phyloP scores from a whole-genome alignment of 2,329 filamentous ascomycete species.

The Talaromyces rugulosus region DNA sequence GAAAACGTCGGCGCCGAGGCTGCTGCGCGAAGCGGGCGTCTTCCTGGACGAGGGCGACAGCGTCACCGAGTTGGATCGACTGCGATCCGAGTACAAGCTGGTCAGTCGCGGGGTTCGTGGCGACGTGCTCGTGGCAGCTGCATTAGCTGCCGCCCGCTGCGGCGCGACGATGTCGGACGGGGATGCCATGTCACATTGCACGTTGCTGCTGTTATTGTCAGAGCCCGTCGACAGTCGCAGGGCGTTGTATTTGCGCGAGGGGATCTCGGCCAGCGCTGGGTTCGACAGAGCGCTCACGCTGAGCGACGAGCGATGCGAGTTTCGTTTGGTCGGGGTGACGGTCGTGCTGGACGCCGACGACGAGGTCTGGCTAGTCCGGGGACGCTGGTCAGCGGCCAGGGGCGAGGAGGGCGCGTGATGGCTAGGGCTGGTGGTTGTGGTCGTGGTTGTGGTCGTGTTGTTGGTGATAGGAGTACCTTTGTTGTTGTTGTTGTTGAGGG shows the following conservation, averaged over 20 bases:
- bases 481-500: conserved; percentile 13
- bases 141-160: conserved; percentile 17
- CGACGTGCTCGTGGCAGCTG: conserved; percentile 12
- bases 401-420: not conserved
- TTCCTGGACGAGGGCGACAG: conserved; percentile 42
- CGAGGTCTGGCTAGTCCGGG: conserved; percentile 9
- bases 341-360: conserved; percentile 10
- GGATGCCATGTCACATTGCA: conserved; percentile 18
- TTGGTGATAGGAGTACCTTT: not conserved
- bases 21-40: conserved; percentile 46
- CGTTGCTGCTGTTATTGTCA: not conserved
- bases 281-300: conserved; percentile 22
- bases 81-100: conserved; percentile 40
- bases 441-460: not conserved
- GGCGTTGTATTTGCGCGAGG: conserved; percentile 22
- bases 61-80: conserved; percentile 35
- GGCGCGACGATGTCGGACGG: conserved; percentile 19
- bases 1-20: conserved; percentile 46
- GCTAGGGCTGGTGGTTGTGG: not conserved
- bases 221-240: conserved; percentile 13
- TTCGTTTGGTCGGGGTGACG: conserved; percentile 10
- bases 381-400: conserved; percentile 9
- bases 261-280: conserved; percentile 21
- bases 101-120: conserved; percentile 14
- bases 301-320: conserved; percentile 14